Evolutionary conservation across 345 rosid genomes (phyloP).

Genomic region (Aquilaria yunnanensis): DNA sequence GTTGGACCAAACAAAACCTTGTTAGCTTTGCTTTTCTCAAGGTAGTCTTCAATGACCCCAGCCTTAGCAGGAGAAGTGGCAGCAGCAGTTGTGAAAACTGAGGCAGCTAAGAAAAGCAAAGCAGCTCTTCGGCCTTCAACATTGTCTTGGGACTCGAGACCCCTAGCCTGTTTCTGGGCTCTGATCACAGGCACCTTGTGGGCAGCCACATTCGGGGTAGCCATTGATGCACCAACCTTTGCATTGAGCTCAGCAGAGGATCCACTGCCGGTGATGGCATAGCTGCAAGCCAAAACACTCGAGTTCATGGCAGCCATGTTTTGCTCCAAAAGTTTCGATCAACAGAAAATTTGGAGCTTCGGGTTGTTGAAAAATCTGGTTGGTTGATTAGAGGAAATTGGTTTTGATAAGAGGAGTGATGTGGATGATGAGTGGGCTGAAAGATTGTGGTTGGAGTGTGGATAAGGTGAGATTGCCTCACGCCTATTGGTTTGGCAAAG

Average conservation of each 20-base stretch:
- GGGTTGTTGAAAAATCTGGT: background rate
- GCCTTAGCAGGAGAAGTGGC: conserved; percentile 73
- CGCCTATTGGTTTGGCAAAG: conserved; percentile 76
- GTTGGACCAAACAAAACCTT: conserved; percentile 47
- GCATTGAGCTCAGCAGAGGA: conserved; percentile 51
- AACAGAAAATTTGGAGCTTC: background rate
- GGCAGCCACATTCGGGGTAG: conserved; percentile 30
- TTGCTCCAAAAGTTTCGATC: background rate
- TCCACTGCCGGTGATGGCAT: conserved; percentile 53
- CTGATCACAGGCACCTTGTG: conserved; percentile 58
- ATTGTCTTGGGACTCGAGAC: conserved; percentile 23
- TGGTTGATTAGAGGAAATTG: conserved; percentile 7
- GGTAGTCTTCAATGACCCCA: conserved; percentile 83
- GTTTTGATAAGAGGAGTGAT: conserved; percentile 29
- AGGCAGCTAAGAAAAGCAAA: conserved; percentile 57
- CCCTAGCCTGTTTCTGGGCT: conserved; percentile 33
- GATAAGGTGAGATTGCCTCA: conserved; percentile 96
- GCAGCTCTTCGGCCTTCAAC: conserved; percentile 74
- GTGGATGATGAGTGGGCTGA: conserved; percentile 42
- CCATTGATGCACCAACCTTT: conserved; percentile 41
- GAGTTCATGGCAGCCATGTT: conserved; percentile 83
- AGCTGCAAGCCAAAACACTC: conserved; percentile 76
- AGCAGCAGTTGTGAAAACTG: conserved; percentile 58
- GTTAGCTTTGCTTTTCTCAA: conserved; percentile 94
- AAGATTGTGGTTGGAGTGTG: conserved; percentile 75